Conservation (phyloP, 1,139 yeast genomes). For the Nakaseomyces sp. region DNA sequence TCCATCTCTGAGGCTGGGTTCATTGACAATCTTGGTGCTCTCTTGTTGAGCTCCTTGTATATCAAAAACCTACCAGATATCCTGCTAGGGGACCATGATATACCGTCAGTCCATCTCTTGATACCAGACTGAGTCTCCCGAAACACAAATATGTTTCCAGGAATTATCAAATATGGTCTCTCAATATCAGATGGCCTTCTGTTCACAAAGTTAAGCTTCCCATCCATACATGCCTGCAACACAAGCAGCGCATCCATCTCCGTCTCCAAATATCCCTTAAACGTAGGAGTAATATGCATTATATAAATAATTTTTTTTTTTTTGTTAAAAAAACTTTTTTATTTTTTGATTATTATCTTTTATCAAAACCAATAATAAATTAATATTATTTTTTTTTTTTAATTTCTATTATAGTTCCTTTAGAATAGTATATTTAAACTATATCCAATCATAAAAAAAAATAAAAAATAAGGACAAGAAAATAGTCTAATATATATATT, state of each 20-base stretch:
- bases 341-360: no score
- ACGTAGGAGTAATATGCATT: constrained; percentile 47
- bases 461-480: no score
- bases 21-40: constrained; percentile 9
- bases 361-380: no score
- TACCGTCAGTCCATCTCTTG: constrained; percentile 91
- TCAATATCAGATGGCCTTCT: constrained; percentile 81
- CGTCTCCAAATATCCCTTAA: constrained; percentile 67
- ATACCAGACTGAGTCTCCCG: constrained; percentile 77
- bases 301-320: no score
- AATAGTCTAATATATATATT: no score
- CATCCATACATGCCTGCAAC: constrained; percentile 68
- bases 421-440: no score
- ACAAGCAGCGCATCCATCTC: constrained; percentile 76
- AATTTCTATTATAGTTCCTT: no score
- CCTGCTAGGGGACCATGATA: constrained; percentile 85
- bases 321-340: no score
- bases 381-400: no score
- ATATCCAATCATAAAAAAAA: no score
- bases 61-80: constrained; percentile 76
- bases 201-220: constrained; percentile 54
- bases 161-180: constrained; percentile 51
- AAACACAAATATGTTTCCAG: constrained; percentile 80
- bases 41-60: constrained; percentile 60
- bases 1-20: constrained; percentile 1